phyloP scores from a whole-genome alignment of 768 basidiomycete species.

The Favolaschia claudopus region DNA sequence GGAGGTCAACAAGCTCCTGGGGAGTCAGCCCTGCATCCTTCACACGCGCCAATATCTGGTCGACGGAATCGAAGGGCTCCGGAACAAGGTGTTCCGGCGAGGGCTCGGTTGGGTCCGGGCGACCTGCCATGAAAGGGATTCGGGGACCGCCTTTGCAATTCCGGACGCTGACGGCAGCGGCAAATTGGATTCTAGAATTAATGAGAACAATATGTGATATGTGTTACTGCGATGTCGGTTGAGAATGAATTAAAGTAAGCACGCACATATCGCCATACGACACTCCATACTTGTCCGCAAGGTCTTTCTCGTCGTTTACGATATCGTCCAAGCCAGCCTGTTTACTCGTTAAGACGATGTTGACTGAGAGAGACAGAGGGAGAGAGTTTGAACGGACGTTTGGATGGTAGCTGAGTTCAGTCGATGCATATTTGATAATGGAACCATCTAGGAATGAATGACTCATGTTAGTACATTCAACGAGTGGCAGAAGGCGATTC shows the following conservation, averaged over 20 bases:
- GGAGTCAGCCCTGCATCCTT: conserved; percentile 20
- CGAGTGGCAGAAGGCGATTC: too few relatives aligned
- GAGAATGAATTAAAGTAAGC: not conserved
- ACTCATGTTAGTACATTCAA: not conserved
- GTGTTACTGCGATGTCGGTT: too few relatives aligned
- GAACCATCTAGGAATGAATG: conserved; percentile 13
- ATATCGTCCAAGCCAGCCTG: conserved; percentile 7
- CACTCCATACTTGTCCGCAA: conserved; percentile 9
- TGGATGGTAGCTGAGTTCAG: conserved; percentile 8
- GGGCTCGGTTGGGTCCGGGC: conserved; percentile 15
- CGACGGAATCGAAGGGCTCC: conserved; percentile 16
- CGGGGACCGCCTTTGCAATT: conserved; percentile 39
- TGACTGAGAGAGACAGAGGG: not conserved
- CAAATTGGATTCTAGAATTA: conserved; percentile 38
- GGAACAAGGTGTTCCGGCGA: conserved; percentile 18
- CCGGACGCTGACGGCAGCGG: conserved; percentile 35
- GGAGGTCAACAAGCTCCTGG: conserved; percentile 23
- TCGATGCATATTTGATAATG: conserved; percentile 6
- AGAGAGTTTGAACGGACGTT: too few relatives aligned
- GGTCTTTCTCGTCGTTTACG: not conserved
- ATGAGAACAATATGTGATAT: not conserved
- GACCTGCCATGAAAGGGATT: conserved; percentile 33
- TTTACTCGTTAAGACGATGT: not conserved
- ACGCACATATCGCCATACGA: conserved; percentile 26
- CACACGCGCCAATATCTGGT: conserved; percentile 4